Conservation (phyloP, 2,329 filamentous ascomycete species). For the Ceratocystis cacaofunesta region DNA sequence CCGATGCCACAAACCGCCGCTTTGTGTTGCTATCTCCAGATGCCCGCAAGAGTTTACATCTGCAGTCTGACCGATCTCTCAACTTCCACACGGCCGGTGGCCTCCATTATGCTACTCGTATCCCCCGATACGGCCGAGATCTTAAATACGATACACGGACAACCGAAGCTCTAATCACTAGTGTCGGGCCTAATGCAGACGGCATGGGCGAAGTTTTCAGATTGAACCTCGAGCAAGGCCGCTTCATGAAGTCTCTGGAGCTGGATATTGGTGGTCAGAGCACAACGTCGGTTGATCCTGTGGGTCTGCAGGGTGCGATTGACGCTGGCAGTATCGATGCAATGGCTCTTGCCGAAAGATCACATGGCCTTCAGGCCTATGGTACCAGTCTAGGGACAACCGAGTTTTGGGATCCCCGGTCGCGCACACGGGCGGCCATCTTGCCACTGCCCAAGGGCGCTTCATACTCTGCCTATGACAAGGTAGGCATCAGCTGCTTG, state of each 20-base stretch:
- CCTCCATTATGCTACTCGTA: slow-evolving; percentile 73
- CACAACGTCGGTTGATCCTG: slow-evolving; percentile 35
- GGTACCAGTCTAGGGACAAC: slow-evolving; percentile 91
- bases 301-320: slow-evolving; percentile 71
- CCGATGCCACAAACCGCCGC: slow-evolving; percentile 77
- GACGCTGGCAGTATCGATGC: slow-evolving; percentile 75
- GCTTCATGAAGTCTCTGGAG: slow-evolving; percentile 90
- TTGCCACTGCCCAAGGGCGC: slow-evolving; percentile 28
- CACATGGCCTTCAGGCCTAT: slow-evolving; percentile 82
- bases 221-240: slow-evolving; percentile 76
- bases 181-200: slow-evolving; percentile 74
- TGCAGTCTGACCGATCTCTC: slow-evolving; percentile 79
- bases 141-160: slow-evolving; percentile 68
- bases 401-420: slow-evolving; percentile 89
- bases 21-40: slow-evolving; percentile 80
- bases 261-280: slow-evolving; percentile 70
- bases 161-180: slow-evolving; percentile 72
- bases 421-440: slow-evolving; percentile 64
- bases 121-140: slow-evolving; percentile 86
- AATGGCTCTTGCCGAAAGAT: slow-evolving; percentile 71
- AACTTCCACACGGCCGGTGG: slow-evolving; percentile 87
- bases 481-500: slow-evolving; percentile 68
- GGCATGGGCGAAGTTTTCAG: slow-evolving; percentile 86
- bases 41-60: slow-evolving; percentile 85
- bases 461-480: slow-evolving; percentile 34